Percentiles rank a stretch among this genome's conserved stretches.
phyloP scores from a whole-genome alignment of 1,139 yeast genomes.

The Eremothecium cymbalariae region DNA sequence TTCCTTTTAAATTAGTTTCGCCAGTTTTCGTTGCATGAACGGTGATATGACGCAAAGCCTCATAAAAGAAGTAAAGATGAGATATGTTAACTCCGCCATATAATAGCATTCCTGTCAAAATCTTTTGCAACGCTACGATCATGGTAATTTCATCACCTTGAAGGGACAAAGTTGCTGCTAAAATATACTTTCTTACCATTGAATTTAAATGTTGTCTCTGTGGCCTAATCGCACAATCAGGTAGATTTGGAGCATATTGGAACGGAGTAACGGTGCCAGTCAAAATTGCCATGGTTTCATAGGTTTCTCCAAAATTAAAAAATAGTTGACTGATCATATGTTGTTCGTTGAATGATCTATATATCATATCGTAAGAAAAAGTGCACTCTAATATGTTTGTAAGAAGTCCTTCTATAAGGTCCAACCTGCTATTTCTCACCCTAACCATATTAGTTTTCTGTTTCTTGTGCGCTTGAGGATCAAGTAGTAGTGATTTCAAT shows the following conservation, averaged over 20 bases:
- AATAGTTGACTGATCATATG: constrained; percentile 15
- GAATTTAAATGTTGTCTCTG: constrained; percentile 12
- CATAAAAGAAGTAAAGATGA: constrained; percentile 7
- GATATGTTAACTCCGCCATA: constrained; percentile 16
- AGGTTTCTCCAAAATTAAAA: constrained; percentile 16
- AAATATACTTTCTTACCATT: constrained; percentile 18
- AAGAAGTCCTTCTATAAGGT: constrained; percentile 12
- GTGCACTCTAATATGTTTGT: constrained; percentile 13
- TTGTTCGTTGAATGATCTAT: not conserved
- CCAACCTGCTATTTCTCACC: constrained; percentile 11
- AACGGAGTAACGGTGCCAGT: constrained; percentile 15
- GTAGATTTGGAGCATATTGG: constrained; percentile 8
- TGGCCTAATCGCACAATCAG: constrained; percentile 11
- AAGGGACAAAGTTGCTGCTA: constrained; percentile 15
- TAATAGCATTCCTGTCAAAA: constrained; percentile 17
- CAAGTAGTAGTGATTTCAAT: constrained; percentile 4
- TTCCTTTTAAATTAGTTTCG: constrained; percentile 9
- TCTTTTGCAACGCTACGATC: constrained; percentile 12
- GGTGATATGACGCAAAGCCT: constrained; percentile 1
- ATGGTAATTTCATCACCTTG: constrained; percentile 17
- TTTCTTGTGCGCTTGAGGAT: constrained; percentile 5
- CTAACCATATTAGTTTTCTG: not conserved
- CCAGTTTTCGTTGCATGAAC: constrained; percentile 2
- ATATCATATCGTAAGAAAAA: constrained; percentile 5
- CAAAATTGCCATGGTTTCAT: constrained; percentile 15